phyloP scores from a whole-genome alignment of 176 grass and related monocot species.

The Ensete ventricosum region DNA sequence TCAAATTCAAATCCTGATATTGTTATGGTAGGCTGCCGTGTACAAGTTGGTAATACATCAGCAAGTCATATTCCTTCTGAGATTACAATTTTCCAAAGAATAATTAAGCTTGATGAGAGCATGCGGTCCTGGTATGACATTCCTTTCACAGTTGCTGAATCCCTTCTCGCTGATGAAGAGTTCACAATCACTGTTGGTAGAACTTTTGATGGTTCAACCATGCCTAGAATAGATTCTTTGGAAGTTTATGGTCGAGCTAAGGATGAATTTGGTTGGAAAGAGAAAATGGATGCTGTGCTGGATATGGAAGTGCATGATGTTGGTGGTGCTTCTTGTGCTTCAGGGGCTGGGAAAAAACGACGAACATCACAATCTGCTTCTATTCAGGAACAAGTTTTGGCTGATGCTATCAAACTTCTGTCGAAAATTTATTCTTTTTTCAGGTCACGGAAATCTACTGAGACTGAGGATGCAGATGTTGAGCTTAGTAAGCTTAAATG shows the following conservation, averaged over 20 bases:
- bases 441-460: constrained; percentile 32
- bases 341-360: constrained; percentile 37
- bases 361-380: constrained; percentile 41
- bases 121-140: constrained; percentile 94
- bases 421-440: constrained; percentile 67
- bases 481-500: constrained; percentile 59
- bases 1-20: constrained; percentile 82
- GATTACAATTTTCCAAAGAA: constrained; percentile 73
- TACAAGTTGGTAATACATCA: constrained; percentile 89
- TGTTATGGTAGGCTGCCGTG: constrained; percentile 87
- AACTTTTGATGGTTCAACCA: constrained; percentile 63
- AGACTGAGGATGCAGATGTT: constrained; percentile 38
- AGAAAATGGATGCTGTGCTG: constrained; percentile 92
- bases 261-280: constrained; percentile 99
- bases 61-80: constrained; percentile 79
- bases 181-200: constrained; percentile 62
- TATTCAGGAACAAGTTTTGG: constrained; percentile 88
- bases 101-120: constrained; percentile 79
- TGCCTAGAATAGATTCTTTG: constrained; percentile 69
- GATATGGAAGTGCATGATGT: constrained; percentile 68
- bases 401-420: constrained; percentile 77
- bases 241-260: constrained; percentile 91
- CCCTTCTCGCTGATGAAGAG: constrained; percentile 88
- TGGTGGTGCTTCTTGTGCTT: constrained; percentile 30
- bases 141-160: constrained; percentile 86